Percentiles rank a stretch among this genome's conserved stretches.
These are phyloP conservation scores for Termitomyces bulborhizus DNA, from an alignment of 768 basidiomycete species.

Conservation along the genomic window DNA sequence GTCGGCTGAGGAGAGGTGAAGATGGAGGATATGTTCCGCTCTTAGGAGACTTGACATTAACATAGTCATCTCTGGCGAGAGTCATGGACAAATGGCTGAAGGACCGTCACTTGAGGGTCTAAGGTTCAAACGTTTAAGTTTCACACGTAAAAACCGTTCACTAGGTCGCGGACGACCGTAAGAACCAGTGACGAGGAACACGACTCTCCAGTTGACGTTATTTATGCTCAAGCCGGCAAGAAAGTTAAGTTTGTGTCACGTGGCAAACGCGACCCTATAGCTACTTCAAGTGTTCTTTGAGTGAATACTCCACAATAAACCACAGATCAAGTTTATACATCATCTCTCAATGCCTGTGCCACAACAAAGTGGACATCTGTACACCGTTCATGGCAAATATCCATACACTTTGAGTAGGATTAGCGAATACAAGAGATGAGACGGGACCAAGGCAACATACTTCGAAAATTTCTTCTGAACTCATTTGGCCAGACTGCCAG, in stretches of 20 bases:
- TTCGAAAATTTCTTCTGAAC: constrained; percentile 41
- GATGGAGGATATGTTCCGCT: constrained; percentile 30
- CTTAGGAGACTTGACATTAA: constrained; percentile 37
- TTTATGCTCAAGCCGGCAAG: background rate
- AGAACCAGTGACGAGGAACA: background rate
- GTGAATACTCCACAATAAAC: background rate
- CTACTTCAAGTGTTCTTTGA: no score
- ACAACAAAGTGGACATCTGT: constrained; percentile 71
- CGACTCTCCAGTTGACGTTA: background rate
- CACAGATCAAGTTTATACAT: constrained; percentile 2
- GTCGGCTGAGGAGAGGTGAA: constrained; percentile 28
- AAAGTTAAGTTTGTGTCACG: background rate
- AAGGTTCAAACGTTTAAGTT: background rate
- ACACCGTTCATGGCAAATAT: constrained; percentile 64
- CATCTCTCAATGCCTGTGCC: constrained; percentile 60
- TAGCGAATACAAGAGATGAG: background rate
- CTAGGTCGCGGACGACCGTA: background rate
- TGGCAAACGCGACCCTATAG: background rate
- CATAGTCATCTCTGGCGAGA: constrained; percentile 34
- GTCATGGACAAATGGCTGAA: constrained; percentile 28
- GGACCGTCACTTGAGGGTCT: background rate
- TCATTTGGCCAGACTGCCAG: constrained; percentile 78
- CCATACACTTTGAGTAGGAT: constrained; percentile 50
- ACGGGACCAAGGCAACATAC: constrained; percentile 33
- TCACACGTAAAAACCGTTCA: background rate